Conservation (phyloP, 2,329 filamentous ascomycete species). For the Trichocomaceae sp. region DNA sequence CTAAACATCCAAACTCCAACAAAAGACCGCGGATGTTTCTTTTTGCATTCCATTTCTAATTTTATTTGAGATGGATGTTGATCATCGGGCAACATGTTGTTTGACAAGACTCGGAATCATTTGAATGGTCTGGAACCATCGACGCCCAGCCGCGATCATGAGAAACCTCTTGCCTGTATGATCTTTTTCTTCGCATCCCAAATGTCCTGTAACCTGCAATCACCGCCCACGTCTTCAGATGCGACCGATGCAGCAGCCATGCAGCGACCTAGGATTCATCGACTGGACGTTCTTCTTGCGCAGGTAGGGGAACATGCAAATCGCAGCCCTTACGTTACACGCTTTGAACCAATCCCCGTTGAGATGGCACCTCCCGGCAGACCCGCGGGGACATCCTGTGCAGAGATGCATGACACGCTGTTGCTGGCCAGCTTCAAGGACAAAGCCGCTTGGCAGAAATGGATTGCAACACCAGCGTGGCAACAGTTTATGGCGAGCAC, state of each 20-base stretch:
- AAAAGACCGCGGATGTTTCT: not conserved
- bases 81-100: constrained; percentile 3
- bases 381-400: constrained; percentile 14
- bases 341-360: constrained; percentile 22
- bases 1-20: not conserved
- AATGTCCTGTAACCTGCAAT: constrained; percentile 21
- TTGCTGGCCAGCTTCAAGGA: constrained; percentile 23
- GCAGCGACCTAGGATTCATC: constrained; percentile 15
- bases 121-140: not conserved
- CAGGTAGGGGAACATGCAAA: constrained; percentile 20
- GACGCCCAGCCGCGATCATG: not conserved
- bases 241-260: constrained; percentile 5
- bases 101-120: constrained; percentile 8
- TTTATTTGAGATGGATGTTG: not conserved
- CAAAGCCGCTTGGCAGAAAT: constrained; percentile 20
- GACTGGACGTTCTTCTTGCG: constrained; percentile 21
- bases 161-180: constrained; percentile 20
- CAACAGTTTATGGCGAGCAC: constrained; percentile 23
- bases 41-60: not conserved
- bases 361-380: constrained; percentile 18
- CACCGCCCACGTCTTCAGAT: constrained; percentile 14
- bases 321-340: constrained; percentile 20
- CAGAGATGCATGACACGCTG: constrained; percentile 22
- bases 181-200: constrained; percentile 25
- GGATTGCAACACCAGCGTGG: constrained; percentile 20